A percentile compares a stretch with the other conserved stretches of the same genome.
Evolutionary conservation across 345 rosid genomes (phyloP).

Genomic region (Lepidium africanum): DNA sequence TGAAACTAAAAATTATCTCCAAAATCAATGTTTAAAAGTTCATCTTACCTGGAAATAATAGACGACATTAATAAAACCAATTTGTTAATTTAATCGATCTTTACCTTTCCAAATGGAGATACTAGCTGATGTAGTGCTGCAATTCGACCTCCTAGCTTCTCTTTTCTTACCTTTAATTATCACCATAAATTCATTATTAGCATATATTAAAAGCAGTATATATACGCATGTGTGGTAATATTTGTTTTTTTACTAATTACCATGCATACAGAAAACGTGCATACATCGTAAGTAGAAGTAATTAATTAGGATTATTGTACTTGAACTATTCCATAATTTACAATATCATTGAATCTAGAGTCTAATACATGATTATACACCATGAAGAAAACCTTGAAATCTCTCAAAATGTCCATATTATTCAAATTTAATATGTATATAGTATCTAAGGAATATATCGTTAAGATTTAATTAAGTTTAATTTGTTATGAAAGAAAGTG

Average conservation of each 20-base stretch:
- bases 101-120: constrained; percentile 96
- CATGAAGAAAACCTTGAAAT: constrained; percentile 1
- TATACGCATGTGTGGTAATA: constrained; percentile 8
- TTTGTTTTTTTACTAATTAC: constrained; percentile 16
- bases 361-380: not conserved
- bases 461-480: not conserved
- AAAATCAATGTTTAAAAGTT: not conserved
- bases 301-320: not conserved
- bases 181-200: not conserved
- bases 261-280: constrained; percentile 26
- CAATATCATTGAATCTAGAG: not conserved
- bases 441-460: constrained; percentile 2
- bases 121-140: constrained; percentile 94
- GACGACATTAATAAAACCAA: not conserved
- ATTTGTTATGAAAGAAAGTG: constrained; percentile 15
- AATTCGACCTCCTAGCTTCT: constrained; percentile 80
- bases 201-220: not conserved
- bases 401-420: not conserved
- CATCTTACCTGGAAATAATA: not conserved
- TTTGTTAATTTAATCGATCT: not conserved
- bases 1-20: not conserved
- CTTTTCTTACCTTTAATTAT: constrained; percentile 69
- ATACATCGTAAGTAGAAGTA: not conserved
- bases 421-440: not conserved
- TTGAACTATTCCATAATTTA: not conserved